These are phyloP conservation scores for Kondoa subrosea DNA, from an alignment of 768 basidiomycete species.

Conservation along the genomic window DNA sequence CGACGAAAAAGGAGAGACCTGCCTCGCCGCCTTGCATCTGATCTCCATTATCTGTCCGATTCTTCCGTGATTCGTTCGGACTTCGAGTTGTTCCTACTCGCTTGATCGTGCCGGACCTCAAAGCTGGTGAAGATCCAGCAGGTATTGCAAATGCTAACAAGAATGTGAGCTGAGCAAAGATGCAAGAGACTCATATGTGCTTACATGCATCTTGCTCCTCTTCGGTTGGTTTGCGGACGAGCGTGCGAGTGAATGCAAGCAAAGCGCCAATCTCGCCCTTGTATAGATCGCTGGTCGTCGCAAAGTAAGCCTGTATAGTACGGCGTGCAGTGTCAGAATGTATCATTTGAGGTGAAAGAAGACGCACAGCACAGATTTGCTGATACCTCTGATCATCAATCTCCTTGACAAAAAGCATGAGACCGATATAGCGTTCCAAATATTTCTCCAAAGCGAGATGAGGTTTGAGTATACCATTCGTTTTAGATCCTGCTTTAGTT, in stretches of 20 bases:
- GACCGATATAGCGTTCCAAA: constrained; percentile 69
- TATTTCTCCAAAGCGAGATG: constrained; percentile 65
- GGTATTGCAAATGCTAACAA: background rate
- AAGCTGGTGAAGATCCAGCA: background rate
- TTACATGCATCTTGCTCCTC: constrained; percentile 62
- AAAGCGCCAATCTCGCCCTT: constrained; percentile 60
- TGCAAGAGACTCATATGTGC: constrained; percentile 13
- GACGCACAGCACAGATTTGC: constrained; percentile 69
- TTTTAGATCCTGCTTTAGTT: background rate
- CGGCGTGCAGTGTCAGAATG: background rate
- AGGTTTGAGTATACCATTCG: constrained; percentile 30
- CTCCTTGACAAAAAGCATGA: constrained; percentile 85
- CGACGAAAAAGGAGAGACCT: constrained; percentile 16
- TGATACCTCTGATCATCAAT: constrained; percentile 82
- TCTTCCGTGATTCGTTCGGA: constrained; percentile 33
- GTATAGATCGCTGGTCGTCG: constrained; percentile 65
- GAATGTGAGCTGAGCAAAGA: background rate
- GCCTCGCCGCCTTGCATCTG: constrained; percentile 59
- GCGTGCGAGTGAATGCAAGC: constrained; percentile 42
- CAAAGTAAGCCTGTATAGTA: constrained; percentile 65
- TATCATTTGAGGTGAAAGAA: background rate
- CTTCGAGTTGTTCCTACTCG: constrained; percentile 26
- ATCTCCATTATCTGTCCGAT: constrained; percentile 32
- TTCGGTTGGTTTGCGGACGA: constrained; percentile 50
- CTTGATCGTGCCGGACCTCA: constrained; percentile 12